These are phyloP conservation scores for Irpex lacteus DNA, from an alignment of 1,284 basidiomycete genomes.

Conservation along the genomic window DNA sequence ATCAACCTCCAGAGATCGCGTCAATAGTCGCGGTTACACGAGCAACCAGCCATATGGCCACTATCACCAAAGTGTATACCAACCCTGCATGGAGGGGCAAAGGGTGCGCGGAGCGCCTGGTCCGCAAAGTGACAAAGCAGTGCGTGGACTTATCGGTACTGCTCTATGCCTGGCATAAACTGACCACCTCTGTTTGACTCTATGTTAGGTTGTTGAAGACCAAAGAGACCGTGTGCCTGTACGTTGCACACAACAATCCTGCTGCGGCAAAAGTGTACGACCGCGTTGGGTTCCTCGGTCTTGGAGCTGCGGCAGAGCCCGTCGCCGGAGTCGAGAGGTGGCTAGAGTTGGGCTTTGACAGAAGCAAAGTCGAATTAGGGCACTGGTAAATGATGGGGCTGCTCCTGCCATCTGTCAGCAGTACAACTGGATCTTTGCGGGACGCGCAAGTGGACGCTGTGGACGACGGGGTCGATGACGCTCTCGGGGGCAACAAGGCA, in stretches of 20 bases:
- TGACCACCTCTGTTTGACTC: background rate
- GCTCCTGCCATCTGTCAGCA: background rate
- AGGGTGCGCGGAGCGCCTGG: constrained; percentile 57
- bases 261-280: constrained; percentile 55
- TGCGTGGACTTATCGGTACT: constrained; percentile 26
- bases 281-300: constrained; percentile 57
- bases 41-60: constrained; percentile 46
- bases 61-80: constrained; percentile 68
- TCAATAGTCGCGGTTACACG: constrained; percentile 66
- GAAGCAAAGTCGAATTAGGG: constrained; percentile 42
- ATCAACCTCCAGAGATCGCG: constrained; percentile 40
- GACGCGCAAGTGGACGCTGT: background rate
- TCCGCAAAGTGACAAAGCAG: constrained; percentile 49
- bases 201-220: constrained; percentile 29
- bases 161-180: background rate
- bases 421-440: background rate
- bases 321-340: constrained; percentile 49
- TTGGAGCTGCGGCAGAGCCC: constrained; percentile 29
- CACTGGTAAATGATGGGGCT: constrained; percentile 45
- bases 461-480: background rate
- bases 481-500: background rate
- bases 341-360: constrained; percentile 63
- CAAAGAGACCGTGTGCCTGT: constrained; percentile 48
- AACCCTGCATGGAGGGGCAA: constrained; percentile 44
- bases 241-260: constrained; percentile 52